Percentiles rank a stretch among this genome's conserved stretches.
phyloP scores from a whole-genome alignment of 139 green algal genomes.

The Auxenochlorella protothecoides region DNA sequence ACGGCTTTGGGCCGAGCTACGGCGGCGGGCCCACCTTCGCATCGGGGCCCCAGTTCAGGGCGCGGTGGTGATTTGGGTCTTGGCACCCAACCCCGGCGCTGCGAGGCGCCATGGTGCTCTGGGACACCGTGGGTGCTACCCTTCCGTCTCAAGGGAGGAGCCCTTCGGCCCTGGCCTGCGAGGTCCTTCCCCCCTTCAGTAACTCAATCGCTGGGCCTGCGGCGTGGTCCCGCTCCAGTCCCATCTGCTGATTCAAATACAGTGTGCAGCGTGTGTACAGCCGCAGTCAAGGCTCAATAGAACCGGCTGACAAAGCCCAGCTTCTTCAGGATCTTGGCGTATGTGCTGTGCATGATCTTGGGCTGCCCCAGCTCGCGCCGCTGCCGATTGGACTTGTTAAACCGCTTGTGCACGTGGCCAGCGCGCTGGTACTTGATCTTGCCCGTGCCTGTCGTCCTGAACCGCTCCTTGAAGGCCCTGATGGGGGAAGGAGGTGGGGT shows the following conservation, averaged over 20 bases:
- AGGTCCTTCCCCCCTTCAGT: background rate
- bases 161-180: background rate
- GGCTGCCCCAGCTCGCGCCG: slow-evolving; percentile 10
- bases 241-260: no score
- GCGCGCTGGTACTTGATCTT: slow-evolving; percentile 22
- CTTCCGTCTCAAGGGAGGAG: background rate
- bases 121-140: background rate
- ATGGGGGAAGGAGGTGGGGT: background rate
- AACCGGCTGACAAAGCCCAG: slow-evolving; percentile 23
- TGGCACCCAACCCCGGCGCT: background rate
- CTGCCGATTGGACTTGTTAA: slow-evolving; percentile 21
- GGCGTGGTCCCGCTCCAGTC: no score
- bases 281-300: slow-evolving; percentile 6
- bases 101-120: background rate
- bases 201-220: background rate
- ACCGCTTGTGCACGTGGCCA: slow-evolving; percentile 37
- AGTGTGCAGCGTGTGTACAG: background rate
- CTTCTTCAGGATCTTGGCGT: slow-evolving; percentile 25
- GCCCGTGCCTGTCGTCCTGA: slow-evolving; percentile 29
- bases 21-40: no score
- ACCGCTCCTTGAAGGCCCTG: slow-evolving; percentile 35
- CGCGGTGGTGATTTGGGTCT: no score
- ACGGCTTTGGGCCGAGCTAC: no score
- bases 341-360: slow-evolving; percentile 10
- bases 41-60: no score